Percentiles rank a stretch among this genome's conserved stretches.
Conservation (phyloP, 495 filamentous ascomycete genomes). For the Cercophora scortea region DNA sequence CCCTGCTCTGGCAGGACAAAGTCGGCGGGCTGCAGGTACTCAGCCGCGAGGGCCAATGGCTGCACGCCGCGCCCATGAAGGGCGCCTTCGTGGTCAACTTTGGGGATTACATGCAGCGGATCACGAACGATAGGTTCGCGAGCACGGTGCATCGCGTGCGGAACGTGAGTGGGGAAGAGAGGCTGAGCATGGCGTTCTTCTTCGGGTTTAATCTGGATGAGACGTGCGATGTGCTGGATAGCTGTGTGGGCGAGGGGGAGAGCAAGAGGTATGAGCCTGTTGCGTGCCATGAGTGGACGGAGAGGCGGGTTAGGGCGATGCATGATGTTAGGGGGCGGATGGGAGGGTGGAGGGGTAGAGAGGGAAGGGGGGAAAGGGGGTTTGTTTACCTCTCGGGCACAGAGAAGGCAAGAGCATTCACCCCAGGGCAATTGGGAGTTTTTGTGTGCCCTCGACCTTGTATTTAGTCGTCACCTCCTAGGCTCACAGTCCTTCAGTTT, state of each 20-base stretch:
- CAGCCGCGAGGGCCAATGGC: constrained; percentile 45
- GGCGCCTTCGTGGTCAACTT: constrained; percentile 62
- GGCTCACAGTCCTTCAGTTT: too few relatives aligned
- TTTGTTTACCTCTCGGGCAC: not conserved
- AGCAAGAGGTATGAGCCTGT: constrained; percentile 49
- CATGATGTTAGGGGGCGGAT: not conserved
- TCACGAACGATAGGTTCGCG: constrained; percentile 53
- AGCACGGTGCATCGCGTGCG: constrained; percentile 55
- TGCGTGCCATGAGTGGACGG: constrained; percentile 41
- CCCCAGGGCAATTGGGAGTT: too few relatives aligned
- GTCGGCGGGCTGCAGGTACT: constrained; percentile 48
- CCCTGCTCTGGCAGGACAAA: constrained; percentile 49
- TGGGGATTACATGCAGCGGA: constrained; percentile 57
- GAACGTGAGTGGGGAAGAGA: constrained; percentile 35
- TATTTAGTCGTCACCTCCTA: too few relatives aligned
- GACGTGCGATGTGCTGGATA: constrained; percentile 42
- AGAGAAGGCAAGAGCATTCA: too few relatives aligned
- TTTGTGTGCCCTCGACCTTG: too few relatives aligned
- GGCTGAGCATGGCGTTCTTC: constrained; percentile 56
- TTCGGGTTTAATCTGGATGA: constrained; percentile 42
- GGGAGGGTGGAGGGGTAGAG: not conserved
- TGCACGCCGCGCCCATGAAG: constrained; percentile 45
- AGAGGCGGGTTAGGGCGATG: constrained; percentile 21
- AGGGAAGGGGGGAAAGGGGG: not conserved
- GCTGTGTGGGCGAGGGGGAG: constrained; percentile 42